Percentiles rank a stretch among this genome's conserved stretches.
phyloP scores from a whole-genome alignment of 176 grass and related monocot genomes.

The Carex scoparia region DNA sequence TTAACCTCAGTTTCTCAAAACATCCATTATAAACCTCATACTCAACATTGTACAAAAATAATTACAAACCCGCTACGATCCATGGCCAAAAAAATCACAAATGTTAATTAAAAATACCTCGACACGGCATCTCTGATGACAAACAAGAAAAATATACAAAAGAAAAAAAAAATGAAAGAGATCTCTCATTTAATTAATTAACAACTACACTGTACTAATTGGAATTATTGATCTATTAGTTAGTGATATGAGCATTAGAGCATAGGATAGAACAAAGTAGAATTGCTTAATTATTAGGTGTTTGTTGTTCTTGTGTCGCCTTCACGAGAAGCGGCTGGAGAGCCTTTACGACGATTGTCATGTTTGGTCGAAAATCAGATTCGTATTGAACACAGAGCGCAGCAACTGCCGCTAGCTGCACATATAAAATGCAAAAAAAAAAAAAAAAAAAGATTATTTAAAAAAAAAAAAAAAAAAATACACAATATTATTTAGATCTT shows the following conservation, averaged over 20 bases:
- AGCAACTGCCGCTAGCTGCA: slow-evolving; percentile 74
- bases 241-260: not conserved
- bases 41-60: not conserved
- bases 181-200: not conserved
- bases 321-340: slow-evolving; percentile 63
- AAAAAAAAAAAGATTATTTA: too few relatives aligned
- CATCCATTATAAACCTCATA: not conserved
- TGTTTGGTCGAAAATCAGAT: slow-evolving; percentile 83
- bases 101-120: not conserved
- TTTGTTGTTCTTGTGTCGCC: not conserved
- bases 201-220: not conserved
- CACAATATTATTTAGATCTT: too few relatives aligned
- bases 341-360: slow-evolving; percentile 84
- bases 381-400: slow-evolving; percentile 75
- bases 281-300: not conserved
- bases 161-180: not conserved
- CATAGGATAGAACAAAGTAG: not conserved
- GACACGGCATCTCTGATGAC: not conserved
- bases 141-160: not conserved
- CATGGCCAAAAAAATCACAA: not conserved
- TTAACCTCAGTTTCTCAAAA: not conserved
- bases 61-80: not conserved
- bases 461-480: too few relatives aligned
- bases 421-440: not conserved
- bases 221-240: not conserved